Evolutionary conservation across 2,329 filamentous ascomycete species (phyloP), one percentile per base, ranked within the genome.

Genomic region (Ascochyta rabiei): DNA sequence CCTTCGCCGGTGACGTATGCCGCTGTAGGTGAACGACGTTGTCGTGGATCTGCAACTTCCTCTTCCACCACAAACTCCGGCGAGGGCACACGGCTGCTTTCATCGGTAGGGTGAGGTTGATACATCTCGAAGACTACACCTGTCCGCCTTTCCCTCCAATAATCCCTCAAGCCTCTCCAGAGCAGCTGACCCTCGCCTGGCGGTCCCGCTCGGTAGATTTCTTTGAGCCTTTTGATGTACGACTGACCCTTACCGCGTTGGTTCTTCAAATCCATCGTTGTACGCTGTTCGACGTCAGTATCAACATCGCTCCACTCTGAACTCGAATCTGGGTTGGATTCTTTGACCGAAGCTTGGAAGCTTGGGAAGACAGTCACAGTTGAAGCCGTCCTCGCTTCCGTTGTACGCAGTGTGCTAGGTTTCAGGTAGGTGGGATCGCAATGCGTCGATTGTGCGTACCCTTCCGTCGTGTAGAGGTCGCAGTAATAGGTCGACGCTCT

Each of bases 161-260:
- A 40, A 30, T 38, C 41, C 42, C 56, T 57, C 7, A 66, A 56
- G 12, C 53, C 56, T 40, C 48, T 54, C 65, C 64, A 67, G 13
- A 68, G 38, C 16, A 64, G 53, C 21, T 70, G 62, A 4, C 63
- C 63, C 59, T 72, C 70, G n/a, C 67, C 67, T 46, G 64, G 33
- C 13, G 67, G 68, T 0, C 68, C 66, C 16, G 43, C 28, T 10
- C 54, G 23, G 37, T 70, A 71, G 19, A 70, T 66, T 2, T 57
- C 54, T 41, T 57, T 65, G 10, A 45, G 31, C 19, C 45, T 42
- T n/a, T 21, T 55, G n/a, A 55, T 16, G 4, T 46, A 49, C 8
- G 46, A 38, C 3, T 39, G 34, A 9, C 13, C 37, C 33, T n/a
- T 21, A 33, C 31, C 30, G 13, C 6, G 23, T 6, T 15, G 13